A percentile compares a stretch with the other conserved stretches of the same genome.
Conservation (phyloP, 352 stramenopile genomes). For the Bremia lactucae region DNA sequence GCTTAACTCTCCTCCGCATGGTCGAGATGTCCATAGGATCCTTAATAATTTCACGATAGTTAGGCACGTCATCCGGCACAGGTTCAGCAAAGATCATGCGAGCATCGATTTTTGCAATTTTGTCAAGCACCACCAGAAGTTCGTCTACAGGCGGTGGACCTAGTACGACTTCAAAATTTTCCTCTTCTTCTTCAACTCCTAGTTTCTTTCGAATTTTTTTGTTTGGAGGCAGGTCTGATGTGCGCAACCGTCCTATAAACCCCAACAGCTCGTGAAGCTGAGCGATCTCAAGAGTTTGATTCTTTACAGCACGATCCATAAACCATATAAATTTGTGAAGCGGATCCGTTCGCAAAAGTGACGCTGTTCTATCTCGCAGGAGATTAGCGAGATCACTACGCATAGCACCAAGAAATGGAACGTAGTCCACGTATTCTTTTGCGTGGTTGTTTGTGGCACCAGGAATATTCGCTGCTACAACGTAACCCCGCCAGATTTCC, state of each 20-base stretch:
- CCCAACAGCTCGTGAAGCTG: conserved; percentile 65
- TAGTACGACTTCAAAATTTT: conserved; percentile 72
- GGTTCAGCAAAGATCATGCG: conserved; percentile 77
- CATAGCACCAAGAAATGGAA: conserved; percentile 70
- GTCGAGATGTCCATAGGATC: conserved; percentile 82
- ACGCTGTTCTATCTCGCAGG: conserved; percentile 69
- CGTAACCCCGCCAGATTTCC: conserved; percentile 71
- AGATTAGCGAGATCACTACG: conserved; percentile 71
- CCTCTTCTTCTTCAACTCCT: conserved; percentile 57
- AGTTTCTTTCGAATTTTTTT: conserved; percentile 73
- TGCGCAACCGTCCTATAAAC: conserved; percentile 59
- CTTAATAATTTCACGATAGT: conserved; percentile 75
- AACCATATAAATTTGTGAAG: conserved; percentile 87
- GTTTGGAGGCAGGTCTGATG: conserved; percentile 55
- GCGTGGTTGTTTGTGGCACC: conserved; percentile 41
- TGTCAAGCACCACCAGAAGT: conserved; percentile 60
- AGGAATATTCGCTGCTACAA: conserved; percentile 58
- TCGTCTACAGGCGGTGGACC: conserved; percentile 62
- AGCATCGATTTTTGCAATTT: conserved; percentile 67
- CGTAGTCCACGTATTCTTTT: conserved; percentile 81
- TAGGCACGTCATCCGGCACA: conserved; percentile 73
- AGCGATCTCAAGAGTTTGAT: conserved; percentile 48
- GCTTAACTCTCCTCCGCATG: conserved; percentile 69
- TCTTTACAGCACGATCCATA: conserved; percentile 70
- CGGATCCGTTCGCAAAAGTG: conserved; percentile 56